Evolutionary conservation across 2,329 filamentous ascomycete species (phyloP).

Genomic region (Apiospora sp.): DNA sequence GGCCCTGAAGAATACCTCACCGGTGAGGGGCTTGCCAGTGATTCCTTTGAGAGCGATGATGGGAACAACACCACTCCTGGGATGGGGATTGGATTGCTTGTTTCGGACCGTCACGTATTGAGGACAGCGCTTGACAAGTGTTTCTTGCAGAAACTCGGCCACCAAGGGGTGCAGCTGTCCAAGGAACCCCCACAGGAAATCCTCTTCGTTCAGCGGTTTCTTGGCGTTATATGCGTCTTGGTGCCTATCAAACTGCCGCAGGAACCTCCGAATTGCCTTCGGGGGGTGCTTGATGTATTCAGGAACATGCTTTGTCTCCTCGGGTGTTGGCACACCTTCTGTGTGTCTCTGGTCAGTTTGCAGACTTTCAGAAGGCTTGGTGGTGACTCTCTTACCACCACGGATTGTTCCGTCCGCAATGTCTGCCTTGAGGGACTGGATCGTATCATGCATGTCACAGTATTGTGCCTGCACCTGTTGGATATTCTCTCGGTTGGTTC

Average conservation of each 20-base stretch:
- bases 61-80: background rate
- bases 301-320: background rate
- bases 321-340: background rate
- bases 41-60: background rate
- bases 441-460: background rate
- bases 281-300: background rate
- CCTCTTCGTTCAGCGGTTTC: background rate
- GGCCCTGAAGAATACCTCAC: background rate
- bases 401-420: background rate
- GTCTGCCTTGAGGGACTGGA: background rate
- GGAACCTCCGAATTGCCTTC: background rate
- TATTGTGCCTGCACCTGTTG: background rate
- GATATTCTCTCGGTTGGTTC: background rate
- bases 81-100: background rate
- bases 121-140: background rate
- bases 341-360: background rate
- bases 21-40: background rate
- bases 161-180: background rate
- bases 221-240: background rate
- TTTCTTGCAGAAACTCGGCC: background rate
- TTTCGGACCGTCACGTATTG: background rate
- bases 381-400: background rate
- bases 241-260: background rate
- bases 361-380: background rate
- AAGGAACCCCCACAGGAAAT: slow-evolving; percentile 7